Evolutionary conservation across 208 protist genomes (phyloP).

Genomic region (Wallacemonas sp.): DNA sequence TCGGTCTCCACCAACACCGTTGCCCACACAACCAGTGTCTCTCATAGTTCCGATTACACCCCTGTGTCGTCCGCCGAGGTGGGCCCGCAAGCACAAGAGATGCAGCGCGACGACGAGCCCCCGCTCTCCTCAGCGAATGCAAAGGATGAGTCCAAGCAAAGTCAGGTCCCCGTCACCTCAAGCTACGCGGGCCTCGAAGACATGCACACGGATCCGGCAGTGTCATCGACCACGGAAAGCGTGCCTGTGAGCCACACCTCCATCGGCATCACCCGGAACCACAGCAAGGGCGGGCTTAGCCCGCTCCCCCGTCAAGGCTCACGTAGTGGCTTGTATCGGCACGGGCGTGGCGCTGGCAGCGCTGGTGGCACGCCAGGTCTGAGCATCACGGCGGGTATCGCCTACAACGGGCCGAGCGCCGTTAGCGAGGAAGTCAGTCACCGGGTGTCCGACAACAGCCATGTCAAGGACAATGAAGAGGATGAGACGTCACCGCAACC

Average conservation of each 20-base stretch:
- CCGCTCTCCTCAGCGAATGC: background rate
- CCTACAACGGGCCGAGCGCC: constrained; percentile 19
- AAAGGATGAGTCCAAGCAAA: no score
- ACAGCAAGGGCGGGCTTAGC: background rate
- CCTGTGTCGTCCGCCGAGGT: constrained; percentile 3
- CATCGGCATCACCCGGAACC: background rate
- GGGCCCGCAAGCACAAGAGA: background rate
- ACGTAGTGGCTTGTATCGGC: no score
- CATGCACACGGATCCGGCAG: background rate
- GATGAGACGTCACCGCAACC: no score
- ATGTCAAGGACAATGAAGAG: background rate
- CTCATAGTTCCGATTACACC: constrained; percentile 5
- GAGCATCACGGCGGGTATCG: constrained; percentile 27
- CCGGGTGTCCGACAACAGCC: background rate
- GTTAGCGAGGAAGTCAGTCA: background rate
- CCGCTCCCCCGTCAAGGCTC: background rate
- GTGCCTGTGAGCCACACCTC: background rate
- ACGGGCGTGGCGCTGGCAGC: constrained; percentile 11
- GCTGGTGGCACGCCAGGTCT: background rate
- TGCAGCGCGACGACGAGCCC: background rate
- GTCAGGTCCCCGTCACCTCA: no score
- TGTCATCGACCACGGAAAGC: background rate
- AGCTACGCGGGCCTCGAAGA: background rate
- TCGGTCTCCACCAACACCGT: constrained; percentile 3
- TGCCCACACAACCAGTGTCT: background rate